Conservation (phyloP, 2,329 filamentous ascomycete genomes). For the Colletotrichum sublineola region DNA sequence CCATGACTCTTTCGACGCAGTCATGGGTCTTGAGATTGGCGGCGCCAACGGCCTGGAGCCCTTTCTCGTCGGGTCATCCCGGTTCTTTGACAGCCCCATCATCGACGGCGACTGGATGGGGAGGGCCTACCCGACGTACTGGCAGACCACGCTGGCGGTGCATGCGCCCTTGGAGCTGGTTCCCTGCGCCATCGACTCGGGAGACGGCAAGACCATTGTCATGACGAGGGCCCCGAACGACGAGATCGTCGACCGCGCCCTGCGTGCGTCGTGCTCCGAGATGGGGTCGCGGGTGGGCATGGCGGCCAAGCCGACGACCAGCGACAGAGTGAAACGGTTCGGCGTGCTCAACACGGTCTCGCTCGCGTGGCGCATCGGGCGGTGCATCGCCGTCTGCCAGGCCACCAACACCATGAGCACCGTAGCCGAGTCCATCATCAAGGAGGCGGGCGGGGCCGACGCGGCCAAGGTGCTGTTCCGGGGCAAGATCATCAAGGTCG, state of each 20-base stretch:
- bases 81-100: conserved; percentile 63
- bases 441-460: conserved; percentile 66
- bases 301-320: conserved; percentile 37
- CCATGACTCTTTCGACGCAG: conserved; percentile 49
- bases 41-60: conserved; percentile 74
- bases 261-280: conserved; percentile 56
- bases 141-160: conserved; percentile 64
- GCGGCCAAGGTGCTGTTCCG: conserved; percentile 71
- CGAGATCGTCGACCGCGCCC: conserved; percentile 47
- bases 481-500: conserved; percentile 71
- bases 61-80: conserved; percentile 67
- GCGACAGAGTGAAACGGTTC: conserved; percentile 44
- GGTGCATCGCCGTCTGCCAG: conserved; percentile 27
- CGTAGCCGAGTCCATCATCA: conserved; percentile 70
- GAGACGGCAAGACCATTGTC: conserved; percentile 58
- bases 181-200: conserved; percentile 60
- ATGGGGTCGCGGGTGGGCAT: conserved; percentile 48
- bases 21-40: conserved; percentile 70
- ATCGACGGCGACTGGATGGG: conserved; percentile 72
- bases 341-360: conserved; percentile 40
- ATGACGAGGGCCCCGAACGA: conserved; percentile 57
- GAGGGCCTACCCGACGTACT: conserved; percentile 66
- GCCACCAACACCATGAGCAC: conserved; percentile 61
- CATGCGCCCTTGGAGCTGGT: conserved; percentile 56
- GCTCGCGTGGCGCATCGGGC: conserved; percentile 36